Evolutionary conservation across 148 eudicot species (phyloP), one percentile per base, ranked within the genome.

Genomic region (Fallopia convolvulus): DNA sequence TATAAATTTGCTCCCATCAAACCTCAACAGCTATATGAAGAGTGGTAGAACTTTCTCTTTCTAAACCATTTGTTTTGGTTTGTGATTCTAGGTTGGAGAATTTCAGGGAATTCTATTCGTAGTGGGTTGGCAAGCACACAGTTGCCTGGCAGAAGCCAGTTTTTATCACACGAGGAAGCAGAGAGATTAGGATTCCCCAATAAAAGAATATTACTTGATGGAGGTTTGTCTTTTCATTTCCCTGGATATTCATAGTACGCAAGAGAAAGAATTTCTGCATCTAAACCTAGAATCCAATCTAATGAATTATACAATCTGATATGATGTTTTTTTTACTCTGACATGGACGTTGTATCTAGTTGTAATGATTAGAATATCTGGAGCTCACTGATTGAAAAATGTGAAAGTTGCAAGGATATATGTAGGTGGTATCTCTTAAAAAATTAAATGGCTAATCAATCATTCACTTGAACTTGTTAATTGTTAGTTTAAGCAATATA

Each of bases 111-210:
- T 80, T 90, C 97, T 48, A 83, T 95, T 83, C 92, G 84, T 61
- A 61, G 73, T 74, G 99, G 97, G 79, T 82, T 95, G 82, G 97
- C 87, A 76, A 32, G 70, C 78, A 89, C 97, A 77, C 80, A 75
- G 74, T 78, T 95, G 86, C 90, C 87, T 23, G 99, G 97, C 53
- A 89, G 99, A 93, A 87, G 90, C 80, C 99, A 95, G 75, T 86
- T 95, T 83, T 80, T 95, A 84, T 83, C 91, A 76, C 77, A 79
- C 3, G 79, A 83, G 52, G 93, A 93, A 84, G 83, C 87, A 77
- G 81, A 87, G 74, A 82, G 82, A 74, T 76, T 93, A 46, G 97
- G 97, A 77, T 55, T 91, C 40, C 80, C 87, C 71, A 94, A 91
- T 39, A 86, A 90, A 52, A 84, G 87, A 65, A 82, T 89, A 40